phyloP scores from a whole-genome alignment of 192 early-diverging fungal genomes.

The Mortierella hygrophila region DNA sequence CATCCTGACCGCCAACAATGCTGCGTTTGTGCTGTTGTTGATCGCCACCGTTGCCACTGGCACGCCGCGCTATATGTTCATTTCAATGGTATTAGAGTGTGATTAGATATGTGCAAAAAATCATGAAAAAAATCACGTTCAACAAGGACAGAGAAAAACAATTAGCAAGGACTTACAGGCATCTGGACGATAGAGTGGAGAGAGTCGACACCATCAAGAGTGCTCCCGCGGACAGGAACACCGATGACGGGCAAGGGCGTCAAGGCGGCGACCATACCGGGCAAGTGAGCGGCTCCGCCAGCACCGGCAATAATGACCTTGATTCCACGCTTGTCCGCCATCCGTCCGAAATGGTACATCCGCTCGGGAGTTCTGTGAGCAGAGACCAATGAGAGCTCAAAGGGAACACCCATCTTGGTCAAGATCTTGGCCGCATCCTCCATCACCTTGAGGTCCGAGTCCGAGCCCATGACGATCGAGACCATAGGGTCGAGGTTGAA shows the following conservation, averaged over 20 bases:
- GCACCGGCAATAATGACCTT: slow-evolving; percentile 99
- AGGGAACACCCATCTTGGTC: slow-evolving; percentile 90
- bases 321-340: slow-evolving; percentile 89
- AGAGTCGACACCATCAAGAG: slow-evolving; percentile 96
- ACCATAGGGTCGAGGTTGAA: slow-evolving; percentile 79
- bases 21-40: slow-evolving; percentile 98
- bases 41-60: slow-evolving; percentile 99
- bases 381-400: slow-evolving; percentile 97
- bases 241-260: slow-evolving; percentile 99
- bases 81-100: not conserved
- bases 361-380: slow-evolving; percentile 96
- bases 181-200: slow-evolving; percentile 99
- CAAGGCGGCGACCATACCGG: slow-evolving; percentile 98
- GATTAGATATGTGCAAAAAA: not conserved
- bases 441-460: slow-evolving; percentile 97
- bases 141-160: not conserved
- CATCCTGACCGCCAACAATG: slow-evolving; percentile 92
- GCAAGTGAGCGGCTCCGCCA: slow-evolving; percentile 98
- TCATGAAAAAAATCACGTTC: not conserved
- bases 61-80: slow-evolving; percentile 83
- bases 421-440: slow-evolving; percentile 91
- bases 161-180: slow-evolving; percentile 76
- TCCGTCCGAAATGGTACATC: slow-evolving; percentile 93
- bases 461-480: slow-evolving; percentile 99
- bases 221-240: slow-evolving; percentile 93